These are phyloP conservation scores for Allium cepa DNA, from an alignment of 106 monocot genomes.

Conservation along the genomic window DNA sequence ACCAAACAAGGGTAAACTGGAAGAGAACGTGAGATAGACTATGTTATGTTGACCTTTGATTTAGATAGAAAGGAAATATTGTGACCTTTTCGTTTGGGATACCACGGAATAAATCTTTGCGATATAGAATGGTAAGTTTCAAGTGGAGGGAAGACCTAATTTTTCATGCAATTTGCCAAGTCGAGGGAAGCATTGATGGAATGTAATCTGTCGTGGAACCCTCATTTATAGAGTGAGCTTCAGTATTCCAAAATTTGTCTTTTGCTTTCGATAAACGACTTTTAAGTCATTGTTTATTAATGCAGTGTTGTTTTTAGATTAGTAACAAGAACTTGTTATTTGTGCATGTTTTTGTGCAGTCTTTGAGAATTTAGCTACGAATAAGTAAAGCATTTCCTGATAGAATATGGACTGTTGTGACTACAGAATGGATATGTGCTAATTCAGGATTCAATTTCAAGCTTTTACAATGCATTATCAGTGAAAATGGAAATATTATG, in stretches of 20 bases:
- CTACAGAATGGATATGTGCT: constrained; percentile 13
- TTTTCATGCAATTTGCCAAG: constrained; percentile 36
- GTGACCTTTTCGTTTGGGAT: too few relatives aligned
- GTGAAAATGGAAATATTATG: constrained; percentile 8
- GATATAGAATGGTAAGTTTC: too few relatives aligned
- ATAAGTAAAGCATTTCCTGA: constrained; percentile 40
- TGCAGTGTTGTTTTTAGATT: not conserved
- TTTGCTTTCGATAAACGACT: not conserved
- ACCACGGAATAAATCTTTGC: too few relatives aligned
- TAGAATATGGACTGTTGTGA: constrained; percentile 26
- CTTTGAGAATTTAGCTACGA: constrained; percentile 15
- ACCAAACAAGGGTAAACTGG: too few relatives aligned
- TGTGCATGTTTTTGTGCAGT: constrained; percentile 29
- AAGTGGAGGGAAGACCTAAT: constrained; percentile 17
- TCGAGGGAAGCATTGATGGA: constrained; percentile 7
- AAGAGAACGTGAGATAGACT: too few relatives aligned
- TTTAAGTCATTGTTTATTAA: too few relatives aligned
- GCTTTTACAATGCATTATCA: constrained; percentile 39
- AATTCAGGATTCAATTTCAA: constrained; percentile 28
- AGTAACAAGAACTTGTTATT: not conserved
- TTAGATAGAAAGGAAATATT: too few relatives aligned
- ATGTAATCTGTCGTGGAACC: constrained; percentile 1
- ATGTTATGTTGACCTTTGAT: too few relatives aligned
- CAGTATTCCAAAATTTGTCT: not conserved
- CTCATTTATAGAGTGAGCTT: constrained; percentile 26